Base-by-base conservation (phyloP, 2,329 filamentous ascomycete species). In the Apiospora malaysiana region DNA sequence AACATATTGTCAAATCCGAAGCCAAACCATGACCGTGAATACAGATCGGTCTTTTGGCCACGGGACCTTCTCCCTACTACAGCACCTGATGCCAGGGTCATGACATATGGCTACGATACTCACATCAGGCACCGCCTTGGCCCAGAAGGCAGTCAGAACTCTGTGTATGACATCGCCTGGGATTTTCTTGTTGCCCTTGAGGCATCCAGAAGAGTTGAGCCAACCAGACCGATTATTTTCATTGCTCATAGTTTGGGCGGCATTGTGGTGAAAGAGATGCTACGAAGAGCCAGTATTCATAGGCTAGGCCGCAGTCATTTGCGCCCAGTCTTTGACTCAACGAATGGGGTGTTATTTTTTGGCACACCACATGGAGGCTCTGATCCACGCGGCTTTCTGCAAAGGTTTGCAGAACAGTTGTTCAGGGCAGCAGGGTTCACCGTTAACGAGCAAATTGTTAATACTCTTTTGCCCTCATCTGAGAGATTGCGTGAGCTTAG, bases 241-340 rank as follows among this genome's bases (percentile, higher is more conserved):
- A 68, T 82, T 14, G 79, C 71, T 1, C 80, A 82, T 67, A 82
- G 80, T 68, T 77, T 82, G 0, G 81, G 81, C 1, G 80, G 80
- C 0, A 76, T 81, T 10, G 69, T 81, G 18, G 75, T 79, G 40
- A 81, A 81, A 40, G 77, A 81, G 43, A 68, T 59, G 23, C 49
- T 75, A 9, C 47, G 69, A 27, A 70, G 21, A 63, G 75, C 75
- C 43, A 70, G 43, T 2, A 66, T 25, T 1, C 75, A 68, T 66
- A 66, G 25, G 14, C 10, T 40, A 10, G 49, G 12, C 12, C 72
- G 74, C 4, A 10, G 68, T 4, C 69, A 74, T 10, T 68, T 78
- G 6, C 59, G 32, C 14, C 3, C 10, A 9, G 66, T 74, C 21
- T 78, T 78, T 21, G 49, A 75, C 1, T 73, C 76, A 0, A 80